These are phyloP conservation scores for Claviceps purpurea DNA, from an alignment of 2,329 filamentous ascomycete genomes.

Conservation along the genomic window DNA sequence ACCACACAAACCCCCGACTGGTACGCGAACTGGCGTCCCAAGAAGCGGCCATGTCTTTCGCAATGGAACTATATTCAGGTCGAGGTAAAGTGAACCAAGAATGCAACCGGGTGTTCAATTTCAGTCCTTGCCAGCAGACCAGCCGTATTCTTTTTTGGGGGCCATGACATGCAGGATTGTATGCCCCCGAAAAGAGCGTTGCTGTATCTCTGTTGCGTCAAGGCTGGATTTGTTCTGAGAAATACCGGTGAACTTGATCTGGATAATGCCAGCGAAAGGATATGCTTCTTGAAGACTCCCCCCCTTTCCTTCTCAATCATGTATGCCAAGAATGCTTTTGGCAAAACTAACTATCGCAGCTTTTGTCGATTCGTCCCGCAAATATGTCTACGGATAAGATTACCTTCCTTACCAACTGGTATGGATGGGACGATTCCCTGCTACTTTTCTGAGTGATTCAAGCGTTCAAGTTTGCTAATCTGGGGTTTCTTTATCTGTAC, in stretches of 20 bases:
- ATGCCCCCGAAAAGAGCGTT: too few relatives aligned
- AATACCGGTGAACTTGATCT: slow-evolving; percentile 78
- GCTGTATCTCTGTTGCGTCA: not conserved
- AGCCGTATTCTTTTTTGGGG: not conserved
- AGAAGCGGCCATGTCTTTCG: slow-evolving; percentile 16
- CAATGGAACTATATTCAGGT: slow-evolving; percentile 23
- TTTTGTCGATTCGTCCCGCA: slow-evolving; percentile 27
- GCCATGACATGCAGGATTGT: too few relatives aligned
- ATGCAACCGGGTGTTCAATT: slow-evolving; percentile 33
- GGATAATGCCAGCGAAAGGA: slow-evolving; percentile 82
- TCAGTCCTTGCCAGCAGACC: slow-evolving; percentile 3
- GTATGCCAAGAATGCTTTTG: slow-evolving; percentile 13
- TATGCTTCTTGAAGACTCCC: slow-evolving; percentile 50
- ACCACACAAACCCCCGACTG: not conserved
- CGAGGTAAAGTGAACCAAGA: slow-evolving; percentile 33
- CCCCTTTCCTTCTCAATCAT: slow-evolving; percentile 13
- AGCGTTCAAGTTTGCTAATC: too few relatives aligned
- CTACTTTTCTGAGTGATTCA: too few relatives aligned
- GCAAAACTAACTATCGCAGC: slow-evolving; percentile 35
- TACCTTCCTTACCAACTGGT: slow-evolving; percentile 77
- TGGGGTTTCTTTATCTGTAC: not conserved
- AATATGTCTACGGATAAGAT: slow-evolving; percentile 75
- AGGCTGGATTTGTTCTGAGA: slow-evolving; percentile 44
- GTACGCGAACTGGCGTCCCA: slow-evolving; percentile 9
- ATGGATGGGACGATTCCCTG: slow-evolving; percentile 13